Evolutionary conservation across 306 rosid species (phyloP), one percentile per base, ranked within the genome.

Genomic region (Corylus americana): DNA sequence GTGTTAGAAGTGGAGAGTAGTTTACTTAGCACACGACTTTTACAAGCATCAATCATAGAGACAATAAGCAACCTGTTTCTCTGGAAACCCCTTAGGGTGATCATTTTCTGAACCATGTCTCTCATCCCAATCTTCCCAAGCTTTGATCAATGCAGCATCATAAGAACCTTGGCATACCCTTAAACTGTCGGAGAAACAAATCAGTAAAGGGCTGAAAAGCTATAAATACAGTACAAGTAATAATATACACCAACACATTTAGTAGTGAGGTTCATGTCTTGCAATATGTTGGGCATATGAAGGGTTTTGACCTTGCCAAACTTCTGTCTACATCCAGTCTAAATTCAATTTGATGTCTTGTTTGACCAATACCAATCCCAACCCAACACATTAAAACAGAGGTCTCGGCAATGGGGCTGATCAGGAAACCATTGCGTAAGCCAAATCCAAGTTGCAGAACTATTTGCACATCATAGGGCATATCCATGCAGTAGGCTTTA

Each of bases 81-180:
- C 92, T 35, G 93, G 91, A 85, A 95, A 95, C 51, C 80, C 91
- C 77, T 82, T 81, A 12, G 98, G 99, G 85, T 95, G 96, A 83
- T 93, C 96, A 75, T 95, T 95, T 85, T 93, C 97, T 20, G 97
- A 95, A 73, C 78, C 85, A 81, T 88, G 80, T 20, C 79, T 67
- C 62, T 86, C 88, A 80, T 93, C 94, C 98, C 97, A 93, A 71
- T 79, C 85, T 81, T 93, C 96, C 99, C 99, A 93, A 59, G 97
- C 92, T 82, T 72, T 88, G 81, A 90, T 85, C 75, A 95, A 85
- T 35, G 86, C 77, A 51, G 78, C 50, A 39, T 93, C 92, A 87
- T 95, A 95, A 49, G 88, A 61, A 79, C 99, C 94, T 87, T 90
- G 93, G 72, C 99, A 95, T 54, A 95, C 97, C 78, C 78, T 79